Evolutionary conservation across 805 yeast genomes (phyloP), one percentile per base, ranked within the genome.

Genomic region (Yarrowia sp.): DNA sequence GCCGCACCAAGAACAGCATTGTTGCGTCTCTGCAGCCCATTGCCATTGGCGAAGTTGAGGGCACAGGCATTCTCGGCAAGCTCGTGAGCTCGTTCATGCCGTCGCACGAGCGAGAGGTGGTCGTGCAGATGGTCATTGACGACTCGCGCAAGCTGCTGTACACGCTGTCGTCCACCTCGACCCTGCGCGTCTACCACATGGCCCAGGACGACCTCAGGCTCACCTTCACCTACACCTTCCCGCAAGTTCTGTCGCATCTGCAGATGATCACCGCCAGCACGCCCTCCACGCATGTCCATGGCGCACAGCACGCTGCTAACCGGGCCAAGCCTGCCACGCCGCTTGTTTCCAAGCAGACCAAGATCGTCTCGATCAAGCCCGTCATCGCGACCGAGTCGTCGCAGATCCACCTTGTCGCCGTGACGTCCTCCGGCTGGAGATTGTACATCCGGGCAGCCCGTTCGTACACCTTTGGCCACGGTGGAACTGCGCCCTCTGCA

Each of bases 401-500:
- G 29, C 85, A 85, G 59, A 76, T 90, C 22, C 90, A 84, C 69
- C 74, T 91, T 61, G 84, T 91, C 55, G 96, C 96, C 0, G 79
- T 88, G 14, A 89, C 97, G 0, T 78, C 84, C 51, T 87, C 85
- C 65, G 97, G 97, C n/a, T 88, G 89, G 67, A 81, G 97, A 66
- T 77, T 91, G 24, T 85, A 83, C 64, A 72, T 86, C 56, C 81
- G 84, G 83, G 88, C 44, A 65, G 79, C 68, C 65, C 75, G 62
- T 46, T 67, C 60, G 12, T 67, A 47, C 60, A 63, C 62, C 35
- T 66, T 66, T 44, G 67, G 65, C 4, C 65, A 63, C 42, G 58
- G 41, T 22, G 51, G 53, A 14, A 58, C 42, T 8, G 47, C 47
- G 4, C 51, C 63, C n/a, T 41, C 58, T 10, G 36, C 42, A 36